Conservation (phyloP, 1,139 yeast genomes). For the Geotrichum macrosporum region DNA sequence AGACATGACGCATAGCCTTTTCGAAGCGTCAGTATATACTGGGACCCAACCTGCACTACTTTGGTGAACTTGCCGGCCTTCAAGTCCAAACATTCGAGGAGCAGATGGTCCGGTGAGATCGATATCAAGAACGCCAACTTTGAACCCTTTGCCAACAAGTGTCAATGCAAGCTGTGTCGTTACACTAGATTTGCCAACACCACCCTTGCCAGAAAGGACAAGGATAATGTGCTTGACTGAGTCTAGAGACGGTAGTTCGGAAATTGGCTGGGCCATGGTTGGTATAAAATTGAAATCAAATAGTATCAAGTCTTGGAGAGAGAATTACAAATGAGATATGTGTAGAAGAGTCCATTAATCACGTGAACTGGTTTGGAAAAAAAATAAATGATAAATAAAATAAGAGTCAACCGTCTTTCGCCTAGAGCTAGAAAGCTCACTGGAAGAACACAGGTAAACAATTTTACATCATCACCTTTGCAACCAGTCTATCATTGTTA, state of each 20-base stretch:
- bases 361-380: too few species aligned
- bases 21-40: constrained; percentile 47
- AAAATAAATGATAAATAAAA: too few species aligned
- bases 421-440: too few species aligned
- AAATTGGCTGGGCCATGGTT: constrained; percentile 9
- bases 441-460: too few species aligned
- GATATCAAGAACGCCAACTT: constrained; percentile 89
- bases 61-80: constrained; percentile 72
- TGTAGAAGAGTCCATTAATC: too few species aligned
- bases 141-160: constrained; percentile 61
- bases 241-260: constrained; percentile 44
- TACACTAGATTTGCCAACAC: constrained; percentile 94
- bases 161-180: constrained; percentile 89
- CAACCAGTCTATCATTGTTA: too few species aligned
- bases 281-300: background rate
- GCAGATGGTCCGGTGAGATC: constrained; percentile 96
- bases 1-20: constrained; percentile 60
- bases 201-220: constrained; percentile 92
- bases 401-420: too few species aligned
- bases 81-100: constrained; percentile 95
- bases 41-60: constrained; percentile 90
- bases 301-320: too few species aligned
- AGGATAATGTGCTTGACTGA: constrained; percentile 73
- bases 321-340: too few species aligned
- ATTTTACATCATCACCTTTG: too few species aligned